Conservation (phyloP, 164 flowering plant species). For the Cinnamomum chago region DNA sequence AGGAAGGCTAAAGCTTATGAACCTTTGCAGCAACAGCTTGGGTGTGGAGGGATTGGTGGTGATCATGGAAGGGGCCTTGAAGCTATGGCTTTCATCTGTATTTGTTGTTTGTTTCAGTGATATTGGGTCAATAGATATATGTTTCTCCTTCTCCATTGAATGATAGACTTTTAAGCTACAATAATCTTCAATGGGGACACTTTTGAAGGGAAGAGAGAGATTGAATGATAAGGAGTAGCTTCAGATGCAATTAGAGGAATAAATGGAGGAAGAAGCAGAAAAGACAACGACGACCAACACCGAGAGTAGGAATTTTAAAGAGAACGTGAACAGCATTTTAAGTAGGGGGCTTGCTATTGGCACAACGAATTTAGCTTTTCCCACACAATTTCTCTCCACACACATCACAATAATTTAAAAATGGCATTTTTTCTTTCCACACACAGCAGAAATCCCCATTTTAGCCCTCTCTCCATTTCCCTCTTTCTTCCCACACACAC, state of each 20-base stretch:
- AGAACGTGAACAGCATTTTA: conserved; percentile 11
- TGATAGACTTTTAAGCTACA: background rate
- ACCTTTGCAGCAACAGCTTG: conserved; percentile 23
- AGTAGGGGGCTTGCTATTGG: too few species aligned
- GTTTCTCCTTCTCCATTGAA: conserved; percentile 33
- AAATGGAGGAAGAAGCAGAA: background rate
- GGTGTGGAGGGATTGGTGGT: background rate
- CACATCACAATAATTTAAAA: too few species aligned
- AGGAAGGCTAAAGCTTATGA: conserved; percentile 48
- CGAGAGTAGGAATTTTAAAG: background rate
- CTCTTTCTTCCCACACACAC: too few species aligned
- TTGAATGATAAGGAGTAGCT: background rate
- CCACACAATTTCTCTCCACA: too few species aligned
- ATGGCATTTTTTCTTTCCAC: too few species aligned
- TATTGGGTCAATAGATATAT: conserved; percentile 56
- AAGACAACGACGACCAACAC: background rate
- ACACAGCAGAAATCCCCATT: too few species aligned
- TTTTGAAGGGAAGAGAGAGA: background rate
- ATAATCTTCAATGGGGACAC: too few species aligned
- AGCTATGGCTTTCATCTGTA: background rate
- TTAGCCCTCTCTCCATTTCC: too few species aligned
- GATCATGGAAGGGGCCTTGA: background rate
- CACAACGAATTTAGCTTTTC: too few species aligned
- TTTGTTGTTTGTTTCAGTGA: conserved; percentile 33
- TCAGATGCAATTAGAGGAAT: background rate